phyloP scores from a whole-genome alignment of 495 filamentous ascomycete genomes.

The Entonaema liquescens region DNA sequence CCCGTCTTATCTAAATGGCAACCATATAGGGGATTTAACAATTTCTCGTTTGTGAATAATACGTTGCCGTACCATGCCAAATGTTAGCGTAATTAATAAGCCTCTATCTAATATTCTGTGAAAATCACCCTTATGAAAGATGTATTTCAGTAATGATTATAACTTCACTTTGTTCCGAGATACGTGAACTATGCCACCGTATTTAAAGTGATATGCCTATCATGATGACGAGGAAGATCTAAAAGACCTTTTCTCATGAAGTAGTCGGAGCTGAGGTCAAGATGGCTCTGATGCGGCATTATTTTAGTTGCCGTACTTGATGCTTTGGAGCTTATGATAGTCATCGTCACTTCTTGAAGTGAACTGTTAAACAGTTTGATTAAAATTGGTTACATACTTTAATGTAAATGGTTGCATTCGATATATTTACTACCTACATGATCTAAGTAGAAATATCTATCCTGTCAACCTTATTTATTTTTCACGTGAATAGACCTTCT shows the following conservation, averaged over 20 bases:
- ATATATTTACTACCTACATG: too few relatives aligned
- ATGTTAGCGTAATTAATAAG: background rate
- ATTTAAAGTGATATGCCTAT: too few relatives aligned
- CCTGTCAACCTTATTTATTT: background rate
- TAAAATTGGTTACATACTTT: background rate
- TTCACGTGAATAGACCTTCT: slow-evolving; percentile 51
- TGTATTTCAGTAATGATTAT: background rate
- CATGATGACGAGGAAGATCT: too few relatives aligned
- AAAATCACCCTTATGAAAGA: background rate
- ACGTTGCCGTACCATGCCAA: background rate
- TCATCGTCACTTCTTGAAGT: background rate
- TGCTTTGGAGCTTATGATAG: background rate
- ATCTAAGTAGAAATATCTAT: too few relatives aligned
- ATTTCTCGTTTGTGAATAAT: background rate
- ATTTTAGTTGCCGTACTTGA: background rate
- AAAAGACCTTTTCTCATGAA: background rate
- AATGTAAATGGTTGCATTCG: too few relatives aligned
- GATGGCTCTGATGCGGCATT: background rate
- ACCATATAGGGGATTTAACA: background rate
- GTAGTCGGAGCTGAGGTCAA: background rate
- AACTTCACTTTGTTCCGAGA: background rate
- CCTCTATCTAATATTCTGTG: background rate
- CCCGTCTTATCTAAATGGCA: background rate
- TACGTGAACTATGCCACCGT: too few relatives aligned
- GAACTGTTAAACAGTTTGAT: background rate